These are phyloP conservation scores for Fennellomyces sp. DNA, from an alignment of 371 early-diverging fungal genomes.

Conservation along the genomic window DNA sequence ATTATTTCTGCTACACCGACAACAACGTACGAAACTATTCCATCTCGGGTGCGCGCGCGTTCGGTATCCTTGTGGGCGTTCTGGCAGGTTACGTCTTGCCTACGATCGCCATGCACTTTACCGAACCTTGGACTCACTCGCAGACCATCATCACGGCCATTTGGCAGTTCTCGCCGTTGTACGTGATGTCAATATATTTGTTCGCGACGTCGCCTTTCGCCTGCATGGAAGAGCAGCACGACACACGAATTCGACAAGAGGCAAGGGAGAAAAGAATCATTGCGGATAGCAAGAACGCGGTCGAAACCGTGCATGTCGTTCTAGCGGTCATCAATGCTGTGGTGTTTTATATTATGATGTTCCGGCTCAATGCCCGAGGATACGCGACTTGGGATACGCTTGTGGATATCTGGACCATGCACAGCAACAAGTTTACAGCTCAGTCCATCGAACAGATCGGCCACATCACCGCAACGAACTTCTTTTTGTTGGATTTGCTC, in stretches of 20 bases:
- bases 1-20: constrained; percentile 1
- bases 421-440: background rate
- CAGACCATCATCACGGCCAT: constrained; percentile 1
- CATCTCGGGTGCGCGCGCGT: background rate
- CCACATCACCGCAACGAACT: background rate
- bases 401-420: background rate
- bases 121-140: background rate
- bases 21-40: background rate
- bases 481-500: constrained; percentile 9
- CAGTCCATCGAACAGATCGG: background rate
- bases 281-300: constrained; percentile 7
- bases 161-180: constrained; percentile 12
- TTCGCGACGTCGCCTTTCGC: background rate
- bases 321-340: constrained; percentile 8
- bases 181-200: background rate
- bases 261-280: background rate
- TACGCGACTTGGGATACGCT: background rate
- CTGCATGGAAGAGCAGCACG: constrained; percentile 4
- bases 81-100: constrained; percentile 7
- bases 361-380: background rate
- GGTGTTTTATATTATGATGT: constrained; percentile 4
- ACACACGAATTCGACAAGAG: constrained; percentile 1
- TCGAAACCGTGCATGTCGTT: constrained; percentile 11
- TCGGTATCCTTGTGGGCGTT: constrained; percentile 6
- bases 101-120: background rate